Base-by-base conservation (phyloP, 768 basidiomycete genomes). In the Boletus speciosus region DNA sequence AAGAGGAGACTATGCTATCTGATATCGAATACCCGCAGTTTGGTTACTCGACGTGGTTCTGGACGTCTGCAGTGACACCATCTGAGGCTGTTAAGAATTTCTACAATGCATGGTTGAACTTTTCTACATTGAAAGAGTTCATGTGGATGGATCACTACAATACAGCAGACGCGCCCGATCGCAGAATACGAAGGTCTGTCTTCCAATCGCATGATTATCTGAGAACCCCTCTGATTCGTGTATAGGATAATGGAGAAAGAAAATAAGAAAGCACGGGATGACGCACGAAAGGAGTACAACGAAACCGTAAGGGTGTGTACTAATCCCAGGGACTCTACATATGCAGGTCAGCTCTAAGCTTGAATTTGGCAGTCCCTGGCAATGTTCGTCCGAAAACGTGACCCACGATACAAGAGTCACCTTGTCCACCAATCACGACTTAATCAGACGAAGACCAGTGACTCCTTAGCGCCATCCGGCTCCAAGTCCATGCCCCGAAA, bases 211-310 rank as follows among this genome's bases (percentile, higher is more conserved):
- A 19, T 37, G 37, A 29, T 25, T 16, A 16, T 35, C 19, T 8
- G 9, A 34, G 34, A 27, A 3, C 11, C 23, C 45, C n/a, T 14
- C 40, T 51, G 29, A 61, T 42, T 19, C 40, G 7, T 35, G 14
- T 31, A 14, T 34, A 92, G 91, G 61, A 65, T 93, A 43, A 94
- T 98, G 89, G 97, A 98, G 67, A 91, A 86, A 62, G 97, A 98
- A 60, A 98, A 99, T 71, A 92, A 90, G 71, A 94, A 94, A 66
- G 83, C 84, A 3, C 80, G 94, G 14, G 93, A 97, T 29, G 88
- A 93, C 37, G 88, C 88, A 6, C 81, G 88, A 37, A 82, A 82
- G 65, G 95, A 98, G 56, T 98, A 96, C 71, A 98, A 93, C 64
- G 95, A 98, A 38, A 87, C 86, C 5, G 79, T 99, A 29, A 77